Evolutionary conservation across 2,329 filamentous ascomycete genomes (phyloP), one percentile per base, ranked within the genome.

Genomic region (Nemania sp.): DNA sequence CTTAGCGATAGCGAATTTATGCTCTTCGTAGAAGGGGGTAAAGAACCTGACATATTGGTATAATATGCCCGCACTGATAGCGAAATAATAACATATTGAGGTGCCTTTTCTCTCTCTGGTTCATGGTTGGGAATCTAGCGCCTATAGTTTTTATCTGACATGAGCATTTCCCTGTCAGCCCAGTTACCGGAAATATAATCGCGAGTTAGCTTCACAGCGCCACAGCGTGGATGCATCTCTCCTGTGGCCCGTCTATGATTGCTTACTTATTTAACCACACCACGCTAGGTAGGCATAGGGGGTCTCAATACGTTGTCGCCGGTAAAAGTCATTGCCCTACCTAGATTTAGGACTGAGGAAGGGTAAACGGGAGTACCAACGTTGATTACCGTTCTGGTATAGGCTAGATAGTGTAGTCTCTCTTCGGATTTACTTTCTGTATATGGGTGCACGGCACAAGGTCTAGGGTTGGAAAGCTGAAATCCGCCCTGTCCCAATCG

Each of bases 401-500:
- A 25, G 29, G n/a, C 29, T 29, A 5, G 32, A 29, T 39, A 11
- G 34, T 35, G 7, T 21, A 47, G 25, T n/a, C 12, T 29, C 18
- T 29, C 20, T 46, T 29, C 47, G 21, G 53, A 37, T 50, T 42
- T 34, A 21, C 53, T 29, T 29, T 29, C 25, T 29, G 25, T 29
- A 29, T 29, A 29, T 29, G 25, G 25, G 17, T 18, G 17, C 17
- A 21, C 47, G 32, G 37, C 20, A 34, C 35, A 48, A 46, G 50
- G 50, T 47, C 39, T 32, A n/a, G 54, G 42, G 42, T 34, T 42
- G 34, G 34, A 43, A 32, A 47, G 50, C 59, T 62, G 59, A 59
- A 59, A 50, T 46, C 49, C 59, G 55, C 55, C 59, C 42, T 55
- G 47, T 59, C 55, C 54, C 40, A 51, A 49, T 54, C 50, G 29